A percentile compares a stretch with the other conserved stretches of the same genome.
Evolutionary conservation across 352 stramenopile genomes (phyloP).

Genomic region (Halophytophthora polymorphica): DNA sequence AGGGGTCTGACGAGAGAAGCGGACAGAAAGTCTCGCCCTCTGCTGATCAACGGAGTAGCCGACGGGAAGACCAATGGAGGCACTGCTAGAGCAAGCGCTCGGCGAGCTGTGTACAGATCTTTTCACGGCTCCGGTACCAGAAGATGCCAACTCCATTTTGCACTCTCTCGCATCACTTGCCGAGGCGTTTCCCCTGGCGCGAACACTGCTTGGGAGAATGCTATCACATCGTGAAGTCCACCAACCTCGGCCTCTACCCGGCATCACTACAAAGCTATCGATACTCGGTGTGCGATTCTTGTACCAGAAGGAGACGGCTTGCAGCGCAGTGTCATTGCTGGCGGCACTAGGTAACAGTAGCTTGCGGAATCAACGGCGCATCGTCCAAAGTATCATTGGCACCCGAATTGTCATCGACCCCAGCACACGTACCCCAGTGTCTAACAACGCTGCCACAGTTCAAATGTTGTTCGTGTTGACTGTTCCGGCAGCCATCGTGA

Average conservation of each 20-base stretch:
- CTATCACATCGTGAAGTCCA: slow-evolving; percentile 12
- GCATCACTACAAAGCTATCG: slow-evolving; percentile 12
- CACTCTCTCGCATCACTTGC: slow-evolving; percentile 30
- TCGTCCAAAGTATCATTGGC: slow-evolving; percentile 31
- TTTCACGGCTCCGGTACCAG: slow-evolving; percentile 11
- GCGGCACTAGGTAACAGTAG: slow-evolving; percentile 31
- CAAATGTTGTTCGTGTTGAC: slow-evolving; percentile 31
- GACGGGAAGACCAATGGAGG: slow-evolving; percentile 21
- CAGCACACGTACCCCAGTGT: not conserved
- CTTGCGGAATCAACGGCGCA: slow-evolving; percentile 36
- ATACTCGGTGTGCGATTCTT: slow-evolving; percentile 25
- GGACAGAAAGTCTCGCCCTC: slow-evolving; percentile 4
- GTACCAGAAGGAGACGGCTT: slow-evolving; percentile 31
- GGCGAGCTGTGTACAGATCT: slow-evolving; percentile 33
- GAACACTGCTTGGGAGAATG: slow-evolving; percentile 22
- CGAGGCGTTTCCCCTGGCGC: slow-evolving; percentile 23
- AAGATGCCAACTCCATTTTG: slow-evolving; percentile 25
- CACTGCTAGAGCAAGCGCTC: slow-evolving; percentile 31
- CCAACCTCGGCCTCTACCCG: not conserved
- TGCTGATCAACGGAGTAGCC: slow-evolving; percentile 9
- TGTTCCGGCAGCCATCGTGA: slow-evolving; percentile 26
- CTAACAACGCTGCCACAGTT: not conserved
- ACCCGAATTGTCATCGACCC: slow-evolving; percentile 16
- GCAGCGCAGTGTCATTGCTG: slow-evolving; percentile 23
- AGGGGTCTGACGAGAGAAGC: slow-evolving; percentile 5